phyloP scores from a whole-genome alignment of 371 early-diverging fungal genomes.

The Haplosporangium sp. region DNA sequence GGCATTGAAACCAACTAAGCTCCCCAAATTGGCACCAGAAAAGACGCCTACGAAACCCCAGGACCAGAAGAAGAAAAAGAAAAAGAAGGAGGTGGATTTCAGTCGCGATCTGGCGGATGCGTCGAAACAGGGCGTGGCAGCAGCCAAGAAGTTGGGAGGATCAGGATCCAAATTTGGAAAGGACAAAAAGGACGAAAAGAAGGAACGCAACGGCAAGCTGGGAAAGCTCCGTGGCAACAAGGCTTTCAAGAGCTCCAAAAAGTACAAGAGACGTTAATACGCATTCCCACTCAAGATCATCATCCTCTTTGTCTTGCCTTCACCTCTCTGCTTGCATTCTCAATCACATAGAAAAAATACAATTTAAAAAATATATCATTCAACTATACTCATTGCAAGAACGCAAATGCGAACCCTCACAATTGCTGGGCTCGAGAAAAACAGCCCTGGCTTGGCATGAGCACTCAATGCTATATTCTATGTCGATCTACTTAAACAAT shows the following conservation, averaged over 20 bases:
- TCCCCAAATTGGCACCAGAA: constrained; percentile 49
- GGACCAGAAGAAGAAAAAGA: constrained; percentile 53
- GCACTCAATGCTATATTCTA: too few species aligned
- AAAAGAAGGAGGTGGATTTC: constrained; percentile 56
- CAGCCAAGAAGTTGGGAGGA: constrained; percentile 39
- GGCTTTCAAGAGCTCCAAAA: constrained; percentile 51
- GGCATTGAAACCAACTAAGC: constrained; percentile 59
- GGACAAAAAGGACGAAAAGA: constrained; percentile 41
- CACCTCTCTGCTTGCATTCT: not conserved
- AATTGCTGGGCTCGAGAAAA: too few species aligned
- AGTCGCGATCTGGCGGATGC: constrained; percentile 55
- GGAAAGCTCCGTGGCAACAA: constrained; percentile 54
- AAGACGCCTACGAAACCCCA: constrained; percentile 28
- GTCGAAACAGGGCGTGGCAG: constrained; percentile 34
- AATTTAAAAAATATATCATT: too few species aligned
- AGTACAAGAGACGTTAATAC: constrained; percentile 53
- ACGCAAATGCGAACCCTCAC: too few species aligned
- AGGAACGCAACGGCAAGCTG: constrained; percentile 43
- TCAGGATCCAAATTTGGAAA: constrained; percentile 35
- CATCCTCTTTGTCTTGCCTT: not conserved
- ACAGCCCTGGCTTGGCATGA: too few species aligned
- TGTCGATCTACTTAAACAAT: too few species aligned
- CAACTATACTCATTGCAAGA: too few species aligned
- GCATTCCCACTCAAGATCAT: not conserved
- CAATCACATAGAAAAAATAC: not conserved